phyloP scores from a whole-genome alignment of 306 rosid species.

The Elaeagnus macrophylla region DNA sequence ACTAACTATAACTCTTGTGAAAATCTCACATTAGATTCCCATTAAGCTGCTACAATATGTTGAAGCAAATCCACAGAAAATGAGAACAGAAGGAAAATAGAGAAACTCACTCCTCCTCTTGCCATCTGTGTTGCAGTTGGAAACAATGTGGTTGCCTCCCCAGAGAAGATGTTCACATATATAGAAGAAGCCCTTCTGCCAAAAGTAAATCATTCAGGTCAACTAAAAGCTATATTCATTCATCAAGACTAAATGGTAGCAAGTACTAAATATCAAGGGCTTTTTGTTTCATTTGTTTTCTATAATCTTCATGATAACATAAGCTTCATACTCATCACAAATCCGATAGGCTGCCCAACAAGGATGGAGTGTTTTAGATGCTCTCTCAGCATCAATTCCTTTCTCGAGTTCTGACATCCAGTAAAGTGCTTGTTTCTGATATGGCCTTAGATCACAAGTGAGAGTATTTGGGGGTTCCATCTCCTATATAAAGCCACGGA shows the following conservation, averaged over 20 bases:
- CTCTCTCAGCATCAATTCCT: conserved; percentile 46
- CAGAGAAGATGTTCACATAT: conserved; percentile 67
- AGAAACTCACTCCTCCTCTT: conserved; percentile 83
- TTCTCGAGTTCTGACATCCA: conserved; percentile 84
- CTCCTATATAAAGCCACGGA: conserved; percentile 37
- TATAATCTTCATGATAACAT: not conserved
- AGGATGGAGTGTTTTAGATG: conserved; percentile 61
- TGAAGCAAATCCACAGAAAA: conserved; percentile 1
- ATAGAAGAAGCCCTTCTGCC: conserved; percentile 49
- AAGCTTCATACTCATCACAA: conserved; percentile 51
- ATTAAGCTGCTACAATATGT: not conserved
- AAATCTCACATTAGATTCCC: not conserved
- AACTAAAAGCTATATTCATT: not conserved
- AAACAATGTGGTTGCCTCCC: conserved; percentile 54
- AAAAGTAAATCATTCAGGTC: conserved; percentile 10
- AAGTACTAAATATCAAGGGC: not conserved
- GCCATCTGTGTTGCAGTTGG: conserved; percentile 70
- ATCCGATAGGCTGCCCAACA: conserved; percentile 79
- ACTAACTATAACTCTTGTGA: not conserved
- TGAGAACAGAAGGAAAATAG: conserved; percentile 3
- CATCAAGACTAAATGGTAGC: too few relatives aligned
- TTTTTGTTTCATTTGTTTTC: not conserved
- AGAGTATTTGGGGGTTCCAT: conserved; percentile 54
- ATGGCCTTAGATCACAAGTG: conserved; percentile 53
- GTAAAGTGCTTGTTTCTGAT: conserved; percentile 80